These are phyloP conservation scores for Lophiotrema nucula DNA, from an alignment of 495 filamentous ascomycete genomes.

Conservation along the genomic window DNA sequence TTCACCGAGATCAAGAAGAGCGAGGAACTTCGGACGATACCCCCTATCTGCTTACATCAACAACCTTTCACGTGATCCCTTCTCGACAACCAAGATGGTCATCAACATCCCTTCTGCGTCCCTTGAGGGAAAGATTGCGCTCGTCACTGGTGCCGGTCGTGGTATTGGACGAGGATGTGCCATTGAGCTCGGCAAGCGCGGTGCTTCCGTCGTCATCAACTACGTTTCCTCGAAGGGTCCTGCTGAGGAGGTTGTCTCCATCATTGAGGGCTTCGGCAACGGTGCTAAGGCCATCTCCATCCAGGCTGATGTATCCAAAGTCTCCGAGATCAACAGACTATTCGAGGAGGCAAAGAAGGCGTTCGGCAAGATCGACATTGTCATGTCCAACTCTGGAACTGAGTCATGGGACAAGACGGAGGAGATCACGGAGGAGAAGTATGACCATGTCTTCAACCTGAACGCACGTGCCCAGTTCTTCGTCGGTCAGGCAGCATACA, in stretches of 20 bases:
- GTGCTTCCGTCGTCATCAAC: constrained; percentile 74
- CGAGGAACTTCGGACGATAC: too few relatives aligned
- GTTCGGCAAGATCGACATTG: constrained; percentile 73
- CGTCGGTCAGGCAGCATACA: constrained; percentile 73
- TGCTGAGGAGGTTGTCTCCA: constrained; percentile 61
- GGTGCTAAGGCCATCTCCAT: constrained; percentile 60
- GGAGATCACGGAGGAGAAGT: constrained; percentile 72
- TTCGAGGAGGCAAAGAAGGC: constrained; percentile 62
- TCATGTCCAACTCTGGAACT: constrained; percentile 68
- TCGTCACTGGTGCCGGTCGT: constrained; percentile 58
- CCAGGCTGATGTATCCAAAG: constrained; percentile 70
- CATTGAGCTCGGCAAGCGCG: constrained; percentile 70
- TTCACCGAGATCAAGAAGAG: neutral
- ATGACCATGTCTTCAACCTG: constrained; percentile 72
- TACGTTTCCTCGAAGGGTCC: constrained; percentile 63
- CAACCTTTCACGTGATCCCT: constrained; percentile 9
- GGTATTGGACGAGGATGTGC: constrained; percentile 73
- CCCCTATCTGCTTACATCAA: neutral
- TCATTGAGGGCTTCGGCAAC: constrained; percentile 59
- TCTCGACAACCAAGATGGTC: constrained; percentile 25
- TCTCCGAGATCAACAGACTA: constrained; percentile 61
- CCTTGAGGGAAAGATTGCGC: constrained; percentile 66
- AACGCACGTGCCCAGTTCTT: constrained; percentile 82
- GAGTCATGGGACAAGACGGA: constrained; percentile 62
- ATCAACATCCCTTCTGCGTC: constrained; percentile 41